phyloP scores from a whole-genome alignment of 768 basidiomycete genomes.

The Amanita thiersii region DNA sequence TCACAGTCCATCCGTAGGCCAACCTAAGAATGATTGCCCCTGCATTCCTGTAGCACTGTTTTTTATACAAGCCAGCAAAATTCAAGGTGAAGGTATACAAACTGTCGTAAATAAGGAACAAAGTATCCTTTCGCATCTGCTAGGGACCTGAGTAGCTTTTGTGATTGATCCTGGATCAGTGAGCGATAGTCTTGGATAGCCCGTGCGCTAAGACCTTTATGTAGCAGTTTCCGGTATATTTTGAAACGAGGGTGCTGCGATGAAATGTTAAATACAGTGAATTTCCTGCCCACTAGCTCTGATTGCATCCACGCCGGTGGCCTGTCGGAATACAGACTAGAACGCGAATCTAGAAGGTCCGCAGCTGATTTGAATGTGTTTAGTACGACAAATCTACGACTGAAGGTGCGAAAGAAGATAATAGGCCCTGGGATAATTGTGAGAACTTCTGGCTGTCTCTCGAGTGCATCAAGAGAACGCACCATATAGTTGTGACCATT shows the following conservation, averaged over 20 bases:
- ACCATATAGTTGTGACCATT: neutral
- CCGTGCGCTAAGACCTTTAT: conserved; percentile 25
- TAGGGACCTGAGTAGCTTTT: conserved; percentile 21
- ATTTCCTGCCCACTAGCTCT: conserved; percentile 21
- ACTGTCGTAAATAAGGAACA: conserved; percentile 21
- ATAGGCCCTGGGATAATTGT: conserved; percentile 35
- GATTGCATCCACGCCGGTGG: conserved; percentile 24
- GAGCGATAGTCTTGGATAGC: conserved; percentile 22
- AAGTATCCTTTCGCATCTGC: conserved; percentile 20
- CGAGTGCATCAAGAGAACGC: no score
- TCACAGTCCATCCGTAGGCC: conserved; percentile 30
- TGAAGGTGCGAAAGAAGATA: conserved; percentile 27
- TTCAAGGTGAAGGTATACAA: conserved; percentile 6
- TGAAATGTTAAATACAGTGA: conserved; percentile 22
- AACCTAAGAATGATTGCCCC: conserved; percentile 26
- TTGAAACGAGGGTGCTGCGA: conserved; percentile 23
- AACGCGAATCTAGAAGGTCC: conserved; percentile 40
- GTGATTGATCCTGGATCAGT: conserved; percentile 20
- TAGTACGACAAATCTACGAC: conserved; percentile 33
- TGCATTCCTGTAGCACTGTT: conserved; percentile 20
- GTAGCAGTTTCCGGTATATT: conserved; percentile 27
- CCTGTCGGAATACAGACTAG: conserved; percentile 40
- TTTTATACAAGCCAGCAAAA: neutral
- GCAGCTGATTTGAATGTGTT: conserved; percentile 32
- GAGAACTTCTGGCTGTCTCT: no score